phyloP scores from a whole-genome alignment of 306 rosid species.

The Acacia confusa region DNA sequence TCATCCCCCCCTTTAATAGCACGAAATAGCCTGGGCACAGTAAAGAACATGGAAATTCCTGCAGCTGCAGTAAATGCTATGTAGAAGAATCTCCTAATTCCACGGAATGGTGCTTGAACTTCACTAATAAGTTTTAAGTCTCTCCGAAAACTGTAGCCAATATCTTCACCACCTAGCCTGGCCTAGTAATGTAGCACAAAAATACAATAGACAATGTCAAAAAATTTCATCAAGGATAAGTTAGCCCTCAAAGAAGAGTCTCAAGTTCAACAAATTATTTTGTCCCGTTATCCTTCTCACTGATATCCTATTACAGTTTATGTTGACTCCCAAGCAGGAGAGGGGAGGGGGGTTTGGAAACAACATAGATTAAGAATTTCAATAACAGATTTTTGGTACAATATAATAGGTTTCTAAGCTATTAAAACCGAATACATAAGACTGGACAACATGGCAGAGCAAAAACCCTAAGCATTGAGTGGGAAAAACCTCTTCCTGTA shows the following conservation, averaged over 20 bases:
- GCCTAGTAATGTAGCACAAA: slow-evolving; percentile 58
- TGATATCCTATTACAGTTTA: background rate
- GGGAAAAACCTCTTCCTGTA: slow-evolving; percentile 83
- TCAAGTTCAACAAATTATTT: background rate
- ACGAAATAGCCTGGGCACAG: slow-evolving; percentile 66
- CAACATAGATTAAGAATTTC: background rate
- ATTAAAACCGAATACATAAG: slow-evolving; percentile 1
- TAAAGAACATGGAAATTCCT: slow-evolving; percentile 76
- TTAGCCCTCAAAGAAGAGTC: background rate
- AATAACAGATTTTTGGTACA: background rate
- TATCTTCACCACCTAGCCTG: slow-evolving; percentile 90
- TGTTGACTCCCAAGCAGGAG: background rate
- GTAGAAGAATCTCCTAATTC: slow-evolving; percentile 85
- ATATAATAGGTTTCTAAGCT: background rate
- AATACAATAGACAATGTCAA: background rate
- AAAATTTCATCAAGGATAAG: slow-evolving; percentile 16
- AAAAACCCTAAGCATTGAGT: slow-evolving; percentile 28
- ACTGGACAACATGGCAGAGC: slow-evolving; percentile 10
- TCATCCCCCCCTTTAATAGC: slow-evolving; percentile 77
- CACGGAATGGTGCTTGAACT: slow-evolving; percentile 99
- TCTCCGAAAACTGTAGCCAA: slow-evolving; percentile 91
- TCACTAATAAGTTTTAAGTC: slow-evolving; percentile 98
- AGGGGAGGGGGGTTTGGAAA: background rate
- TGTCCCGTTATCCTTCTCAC: background rate
- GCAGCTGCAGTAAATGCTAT: slow-evolving; percentile 87